Evolutionary conservation across 352 stramenopile genomes (phyloP), one percentile per base, ranked within the genome.

Genomic region (Phytophthora podocarpi): DNA sequence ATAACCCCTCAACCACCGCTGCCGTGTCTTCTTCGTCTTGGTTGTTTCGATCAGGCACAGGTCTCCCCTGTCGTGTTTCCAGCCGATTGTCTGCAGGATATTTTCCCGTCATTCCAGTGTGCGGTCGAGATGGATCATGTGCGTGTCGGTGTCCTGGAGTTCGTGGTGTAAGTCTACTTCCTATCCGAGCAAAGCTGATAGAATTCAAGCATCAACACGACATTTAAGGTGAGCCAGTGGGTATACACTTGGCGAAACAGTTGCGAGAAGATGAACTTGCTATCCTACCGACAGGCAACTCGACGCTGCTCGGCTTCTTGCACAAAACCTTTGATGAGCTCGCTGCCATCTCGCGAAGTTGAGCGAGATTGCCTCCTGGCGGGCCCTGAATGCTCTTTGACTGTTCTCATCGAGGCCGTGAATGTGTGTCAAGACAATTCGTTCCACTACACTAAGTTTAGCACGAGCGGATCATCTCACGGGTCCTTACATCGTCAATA

Each of bases 321-420:
- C 36, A 84, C 64, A 43, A 82, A 83, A 58, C 39, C 68, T 56
- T 82, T 85, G 71, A 83, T 82, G 52, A 82, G 53, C 5, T 64
- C 39, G 23, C 70, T 52, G 10, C 71, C 69, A 41, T 64, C 71
- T 48, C 60, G 54, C 15, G 34, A 18, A 46, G 16, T 39, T 7
- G 52, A 31, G n/a, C 51, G 56, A 18, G 49, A 9, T 30, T 34
- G 23, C 15, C 27, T 46, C n/a, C 5, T 49, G 23, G 16, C 12
- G 11, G 16, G 31, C 23, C 34, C 21, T 12, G 7, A 18, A 36
- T 16, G 31, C 27, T 56, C 40, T 15, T 26, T 47, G 18, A 15
- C 10, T n/a, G 15, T 24, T 46, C 23, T 36, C 47, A 58, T 67
- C 32, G 6, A 23, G 2, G 11, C 16, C 21, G 12, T 21, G 31